Evolutionary conservation across 2,329 filamentous ascomycete species (phyloP), one percentile per base, ranked within the genome.

Genomic region (Aureobasidium melanogenum): DNA sequence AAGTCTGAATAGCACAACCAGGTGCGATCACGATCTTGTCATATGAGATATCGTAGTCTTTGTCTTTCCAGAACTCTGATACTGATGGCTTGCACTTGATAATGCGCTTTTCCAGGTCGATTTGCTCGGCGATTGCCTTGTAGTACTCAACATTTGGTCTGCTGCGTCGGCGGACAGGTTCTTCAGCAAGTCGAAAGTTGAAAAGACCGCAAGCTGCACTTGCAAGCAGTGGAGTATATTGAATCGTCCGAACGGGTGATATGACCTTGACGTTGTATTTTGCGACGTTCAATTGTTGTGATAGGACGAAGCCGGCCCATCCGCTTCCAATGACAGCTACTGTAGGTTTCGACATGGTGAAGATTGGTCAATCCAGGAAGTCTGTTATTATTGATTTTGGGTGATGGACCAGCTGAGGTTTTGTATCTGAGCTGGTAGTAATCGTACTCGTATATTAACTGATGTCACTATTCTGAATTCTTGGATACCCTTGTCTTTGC

Each of bases 161-260:
- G 36, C 69, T 65, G 41, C 72, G 69, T 22, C 73, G 68, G 12
- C 76, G 70, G 6, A 79, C 66, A 0, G 76, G 75, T 64, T 78
- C 76, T 64, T 79, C 76, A 22, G 76, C 76, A 1, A 78, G 70
- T 24, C 74, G 71, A 63, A 77, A 77, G 58, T 77, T 72, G 70
- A 78, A 78, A 32, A 77, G 70, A 1, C 74, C 75, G 47, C 74
- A 75, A 8, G 77, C 76, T 22, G 76, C 77, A 51, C 73, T 76
- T 12, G 76, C 68, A 7, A 79, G 71, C 2, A 79, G 68, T 8
- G 77, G 76, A 0, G 77, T 79, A 61, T 78, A 76, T 51, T 75
- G 74, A 32, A 75, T 72, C 3, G 76, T 79, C 7, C 75, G 69
- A 7, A 72, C 63, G 1, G 76, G 77, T 0, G 76, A 77, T 17